These are phyloP conservation scores for Monilinia vaccinii-corymbosi DNA, from an alignment of 2,329 filamentous ascomycete genomes.

Conservation along the genomic window DNA sequence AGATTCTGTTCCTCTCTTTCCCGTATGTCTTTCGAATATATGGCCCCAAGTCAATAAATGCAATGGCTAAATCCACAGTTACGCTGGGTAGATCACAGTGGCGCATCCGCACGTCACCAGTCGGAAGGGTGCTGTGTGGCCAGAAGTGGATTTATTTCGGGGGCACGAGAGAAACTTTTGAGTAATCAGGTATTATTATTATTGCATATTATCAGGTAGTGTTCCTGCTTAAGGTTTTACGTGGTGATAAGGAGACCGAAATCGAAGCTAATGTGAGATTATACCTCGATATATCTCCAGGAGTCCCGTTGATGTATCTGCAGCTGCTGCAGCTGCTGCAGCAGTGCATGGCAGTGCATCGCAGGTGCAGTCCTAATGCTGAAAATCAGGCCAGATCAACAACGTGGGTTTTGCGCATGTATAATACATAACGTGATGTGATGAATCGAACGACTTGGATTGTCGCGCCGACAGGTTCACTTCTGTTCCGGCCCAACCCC, in stretches of 20 bases:
- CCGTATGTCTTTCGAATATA: background rate
- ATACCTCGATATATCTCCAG: too few species aligned
- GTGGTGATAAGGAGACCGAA: too few species aligned
- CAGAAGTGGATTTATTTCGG: background rate
- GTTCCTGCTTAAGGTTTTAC: too few species aligned
- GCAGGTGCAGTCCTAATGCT: too few species aligned
- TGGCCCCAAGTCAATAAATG: constrained; percentile 1
- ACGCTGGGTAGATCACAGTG: constrained; percentile 7
- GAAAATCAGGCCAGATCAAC: background rate
- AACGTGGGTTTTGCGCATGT: too few species aligned
- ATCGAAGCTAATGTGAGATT: too few species aligned
- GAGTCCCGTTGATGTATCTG: background rate
- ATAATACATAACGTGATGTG: too few species aligned
- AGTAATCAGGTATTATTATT: too few species aligned
- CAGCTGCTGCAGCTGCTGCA: too few species aligned
- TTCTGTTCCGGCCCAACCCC: background rate
- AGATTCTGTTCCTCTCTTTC: background rate
- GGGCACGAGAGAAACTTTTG: background rate
- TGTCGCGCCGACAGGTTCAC: too few species aligned
- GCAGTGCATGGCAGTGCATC: too few species aligned
- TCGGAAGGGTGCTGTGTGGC: constrained; percentile 1
- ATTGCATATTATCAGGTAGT: too few species aligned
- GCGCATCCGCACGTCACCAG: constrained; percentile 10
- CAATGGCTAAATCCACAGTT: constrained; percentile 5
- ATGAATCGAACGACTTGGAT: background rate